Conservation (phyloP, 176 grass and related monocot species). For the Triticum timopheevii region DNA sequence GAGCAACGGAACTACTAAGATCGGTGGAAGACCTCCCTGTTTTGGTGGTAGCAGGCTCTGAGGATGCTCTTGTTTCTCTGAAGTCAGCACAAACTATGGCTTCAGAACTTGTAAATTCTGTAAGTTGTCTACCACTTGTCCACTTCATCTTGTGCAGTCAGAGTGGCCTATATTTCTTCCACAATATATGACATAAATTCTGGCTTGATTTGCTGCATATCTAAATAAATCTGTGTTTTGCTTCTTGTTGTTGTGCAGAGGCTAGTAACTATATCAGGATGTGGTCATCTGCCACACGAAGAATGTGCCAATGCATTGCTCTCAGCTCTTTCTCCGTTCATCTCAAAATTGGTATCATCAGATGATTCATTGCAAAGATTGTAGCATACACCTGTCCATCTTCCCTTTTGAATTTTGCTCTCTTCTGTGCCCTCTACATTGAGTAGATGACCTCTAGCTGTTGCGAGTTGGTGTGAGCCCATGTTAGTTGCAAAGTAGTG, state of each 20-base stretch:
- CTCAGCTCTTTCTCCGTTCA: slow-evolving; percentile 83
- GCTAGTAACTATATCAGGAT: slow-evolving; percentile 80
- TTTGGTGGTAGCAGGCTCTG: slow-evolving; percentile 81
- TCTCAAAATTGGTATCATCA: slow-evolving; percentile 68
- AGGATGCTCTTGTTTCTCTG: slow-evolving; percentile 82
- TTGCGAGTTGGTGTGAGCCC: slow-evolving; percentile 35
- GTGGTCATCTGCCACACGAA: slow-evolving; percentile 95
- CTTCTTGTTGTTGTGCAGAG: slow-evolving; percentile 52
- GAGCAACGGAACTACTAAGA: slow-evolving; percentile 64
- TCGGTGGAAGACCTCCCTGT: slow-evolving; percentile 81
- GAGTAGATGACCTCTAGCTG: slow-evolving; percentile 30
- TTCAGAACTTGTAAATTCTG: slow-evolving; percentile 84
- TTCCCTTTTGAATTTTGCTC: slow-evolving; percentile 5
- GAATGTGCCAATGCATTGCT: slow-evolving; percentile 93
- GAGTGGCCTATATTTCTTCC: background rate
- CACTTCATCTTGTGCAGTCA: background rate
- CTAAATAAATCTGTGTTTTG: background rate
- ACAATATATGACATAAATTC: background rate
- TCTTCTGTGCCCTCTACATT: background rate
- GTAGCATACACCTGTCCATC: slow-evolving; percentile 40
- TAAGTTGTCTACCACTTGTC: slow-evolving; percentile 33
- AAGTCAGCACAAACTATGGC: slow-evolving; percentile 88
- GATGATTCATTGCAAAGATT: slow-evolving; percentile 63
- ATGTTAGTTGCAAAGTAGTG: slow-evolving; percentile 50
- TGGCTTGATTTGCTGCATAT: background rate